These are phyloP conservation scores for Pneumocystis jirovecii DNA, from an alignment of 1,139 yeast species.

Conservation along the genomic window DNA sequence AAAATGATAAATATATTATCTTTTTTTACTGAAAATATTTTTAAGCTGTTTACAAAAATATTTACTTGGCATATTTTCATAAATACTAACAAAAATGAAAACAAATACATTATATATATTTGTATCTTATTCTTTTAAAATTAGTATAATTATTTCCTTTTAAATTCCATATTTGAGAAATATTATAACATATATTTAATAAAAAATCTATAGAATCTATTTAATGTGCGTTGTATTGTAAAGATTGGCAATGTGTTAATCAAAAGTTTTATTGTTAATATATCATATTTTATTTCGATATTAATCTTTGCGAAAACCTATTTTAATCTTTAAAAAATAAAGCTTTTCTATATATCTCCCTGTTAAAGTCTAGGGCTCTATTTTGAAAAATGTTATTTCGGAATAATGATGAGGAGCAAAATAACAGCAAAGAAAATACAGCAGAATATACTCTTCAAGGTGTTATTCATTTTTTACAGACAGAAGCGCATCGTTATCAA, in stretches of 20 bases:
- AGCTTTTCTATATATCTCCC: neutral
- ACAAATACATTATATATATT: neutral
- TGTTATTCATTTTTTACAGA: constrained; percentile 43
- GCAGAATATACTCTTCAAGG: constrained; percentile 21
- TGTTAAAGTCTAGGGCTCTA: neutral
- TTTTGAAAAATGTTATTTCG: neutral
- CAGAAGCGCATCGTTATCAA: constrained; percentile 43
- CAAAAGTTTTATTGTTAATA: neutral
- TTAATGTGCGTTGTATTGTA: neutral
- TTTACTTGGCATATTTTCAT: neutral
- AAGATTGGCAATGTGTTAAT: neutral
- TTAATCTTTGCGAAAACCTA: neutral
- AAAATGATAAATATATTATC: neutral
- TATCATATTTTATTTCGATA: neutral
- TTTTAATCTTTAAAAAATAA: neutral
- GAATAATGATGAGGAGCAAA: neutral
- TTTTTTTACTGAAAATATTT: neutral
- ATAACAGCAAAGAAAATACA: neutral
- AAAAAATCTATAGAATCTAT: neutral
- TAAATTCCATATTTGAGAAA: neutral
- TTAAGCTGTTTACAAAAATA: neutral
- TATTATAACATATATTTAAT: neutral
- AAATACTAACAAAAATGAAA: neutral
- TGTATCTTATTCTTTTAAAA: neutral
- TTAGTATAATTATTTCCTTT: neutral